These are phyloP conservation scores for Ceratocystis variospora DNA, from an alignment of 2,329 filamentous ascomycete species.

Conservation along the genomic window DNA sequence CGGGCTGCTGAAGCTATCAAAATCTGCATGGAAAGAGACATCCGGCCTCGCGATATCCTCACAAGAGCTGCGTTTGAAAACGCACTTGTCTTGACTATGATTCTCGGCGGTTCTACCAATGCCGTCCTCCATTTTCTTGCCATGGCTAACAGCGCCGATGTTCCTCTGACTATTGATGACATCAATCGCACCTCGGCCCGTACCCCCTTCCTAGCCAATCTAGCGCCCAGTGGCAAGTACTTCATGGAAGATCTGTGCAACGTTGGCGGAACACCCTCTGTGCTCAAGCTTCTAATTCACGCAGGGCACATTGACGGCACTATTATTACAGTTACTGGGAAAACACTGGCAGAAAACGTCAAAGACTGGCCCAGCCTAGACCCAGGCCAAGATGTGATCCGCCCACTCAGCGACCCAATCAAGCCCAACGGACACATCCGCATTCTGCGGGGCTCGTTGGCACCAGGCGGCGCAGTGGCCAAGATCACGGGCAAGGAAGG, in stretches of 20 bases:
- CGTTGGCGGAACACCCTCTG: slow-evolving; percentile 70
- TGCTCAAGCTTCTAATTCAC: slow-evolving; percentile 74
- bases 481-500: slow-evolving; percentile 97
- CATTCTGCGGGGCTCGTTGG: slow-evolving; percentile 75
- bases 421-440: slow-evolving; percentile 78
- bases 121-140: slow-evolving; percentile 79
- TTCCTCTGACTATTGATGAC: slow-evolving; percentile 66
- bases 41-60: slow-evolving; percentile 65
- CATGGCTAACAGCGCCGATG: slow-evolving; percentile 74
- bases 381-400: slow-evolving; percentile 70
- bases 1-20: slow-evolving; percentile 67
- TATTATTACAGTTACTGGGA: slow-evolving; percentile 71
- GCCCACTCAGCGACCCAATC: slow-evolving; percentile 56
- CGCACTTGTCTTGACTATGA: slow-evolving; percentile 79
- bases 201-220: slow-evolving; percentile 73
- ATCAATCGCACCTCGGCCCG: slow-evolving; percentile 68
- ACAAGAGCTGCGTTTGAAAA: slow-evolving; percentile 76
- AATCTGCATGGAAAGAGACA: slow-evolving; percentile 67
- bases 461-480: slow-evolving; percentile 77
- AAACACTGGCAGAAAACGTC: slow-evolving; percentile 71
- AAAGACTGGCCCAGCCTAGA: slow-evolving; percentile 62
- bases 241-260: slow-evolving; percentile 81
- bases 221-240: slow-evolving; percentile 71
- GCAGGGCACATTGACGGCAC: slow-evolving; percentile 60
- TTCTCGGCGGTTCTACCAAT: slow-evolving; percentile 80